Percentiles rank a stretch among this genome's conserved stretches.
Evolutionary conservation across 2,329 filamentous ascomycete species (phyloP).

Genomic region (Thielaviopsis punctulata): DNA sequence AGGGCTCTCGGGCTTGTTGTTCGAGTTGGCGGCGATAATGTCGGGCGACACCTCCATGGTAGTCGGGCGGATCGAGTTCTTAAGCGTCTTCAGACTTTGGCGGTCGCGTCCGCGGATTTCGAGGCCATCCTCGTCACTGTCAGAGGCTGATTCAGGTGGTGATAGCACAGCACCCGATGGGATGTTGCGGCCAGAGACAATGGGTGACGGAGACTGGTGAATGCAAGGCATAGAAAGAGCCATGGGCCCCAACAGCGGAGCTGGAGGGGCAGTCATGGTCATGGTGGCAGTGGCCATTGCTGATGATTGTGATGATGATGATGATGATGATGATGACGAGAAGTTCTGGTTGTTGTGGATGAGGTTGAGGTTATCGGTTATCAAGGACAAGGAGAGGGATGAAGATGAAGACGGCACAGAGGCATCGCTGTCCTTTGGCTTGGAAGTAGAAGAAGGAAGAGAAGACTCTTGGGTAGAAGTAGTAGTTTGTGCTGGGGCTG

Average conservation of each 20-base stretch:
- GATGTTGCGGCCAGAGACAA: constrained; percentile 54
- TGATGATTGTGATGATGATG: constrained; percentile 5
- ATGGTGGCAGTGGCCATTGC: constrained; percentile 11
- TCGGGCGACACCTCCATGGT: constrained; percentile 14
- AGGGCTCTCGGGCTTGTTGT: constrained; percentile 25
- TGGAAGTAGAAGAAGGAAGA: constrained; percentile 6
- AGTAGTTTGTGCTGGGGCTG: constrained; percentile 15
- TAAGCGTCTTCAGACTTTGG: constrained; percentile 47
- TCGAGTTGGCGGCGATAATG: constrained; percentile 20
- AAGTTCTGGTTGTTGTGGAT: background rate
- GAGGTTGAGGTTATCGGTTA: background rate
- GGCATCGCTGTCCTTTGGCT: constrained; percentile 6
- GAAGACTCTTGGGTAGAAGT: constrained; percentile 6
- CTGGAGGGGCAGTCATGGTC: constrained; percentile 9
- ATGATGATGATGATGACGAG: constrained; percentile 4
- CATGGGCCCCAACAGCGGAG: constrained; percentile 6
- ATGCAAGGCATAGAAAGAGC: constrained; percentile 32
- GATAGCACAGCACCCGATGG: constrained; percentile 76
- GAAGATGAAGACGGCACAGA: constrained; percentile 4
- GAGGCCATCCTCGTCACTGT: constrained; percentile 45
- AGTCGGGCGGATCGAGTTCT: constrained; percentile 56
- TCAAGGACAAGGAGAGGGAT: constrained; percentile 2
- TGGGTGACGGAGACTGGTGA: constrained; percentile 68
- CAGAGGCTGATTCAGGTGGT: constrained; percentile 68
- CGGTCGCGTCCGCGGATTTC: constrained; percentile 30